Percentiles rank a stretch among this genome's conserved stretches.
phyloP scores from a whole-genome alignment of 495 filamentous ascomycete species.

The Neohortaea acidophila region DNA sequence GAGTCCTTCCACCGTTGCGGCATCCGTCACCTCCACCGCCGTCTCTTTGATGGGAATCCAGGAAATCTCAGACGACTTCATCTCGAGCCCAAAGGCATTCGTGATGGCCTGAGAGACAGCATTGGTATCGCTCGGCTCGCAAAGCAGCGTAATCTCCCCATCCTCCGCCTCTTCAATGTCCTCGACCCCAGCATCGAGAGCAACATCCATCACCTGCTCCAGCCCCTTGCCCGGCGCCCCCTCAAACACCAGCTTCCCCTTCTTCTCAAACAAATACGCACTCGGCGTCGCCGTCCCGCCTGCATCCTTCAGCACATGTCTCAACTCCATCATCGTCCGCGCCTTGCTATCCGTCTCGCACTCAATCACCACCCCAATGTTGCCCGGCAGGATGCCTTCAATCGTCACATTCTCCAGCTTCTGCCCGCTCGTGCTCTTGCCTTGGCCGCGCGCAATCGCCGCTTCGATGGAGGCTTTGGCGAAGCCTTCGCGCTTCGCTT shows the following conservation, averaged over 20 bases:
- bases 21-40: constrained; percentile 38
- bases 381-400: constrained; percentile 67
- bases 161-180: constrained; percentile 62
- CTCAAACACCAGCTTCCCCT: constrained; percentile 55
- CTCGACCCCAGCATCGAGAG: constrained; percentile 70
- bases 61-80: constrained; percentile 60
- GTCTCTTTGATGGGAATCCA: constrained; percentile 77
- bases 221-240: constrained; percentile 42
- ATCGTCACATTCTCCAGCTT: constrained; percentile 59
- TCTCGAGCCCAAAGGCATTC: constrained; percentile 41
- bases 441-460: constrained; percentile 78
- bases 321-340: constrained; percentile 55
- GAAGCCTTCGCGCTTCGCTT: constrained; percentile 73
- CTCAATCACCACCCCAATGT: constrained; percentile 67
- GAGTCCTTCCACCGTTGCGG: constrained; percentile 32
- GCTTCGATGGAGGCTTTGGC: constrained; percentile 71
- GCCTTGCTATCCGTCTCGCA: constrained; percentile 69
- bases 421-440: constrained; percentile 52
- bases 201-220: constrained; percentile 69
- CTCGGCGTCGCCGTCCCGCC: constrained; percentile 57
- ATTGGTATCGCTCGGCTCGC: constrained; percentile 53
- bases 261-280: constrained; percentile 69
- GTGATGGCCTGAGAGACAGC: constrained; percentile 47
- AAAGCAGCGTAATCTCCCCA: constrained; percentile 56
- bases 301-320: constrained; percentile 47